These are phyloP conservation scores for Borovskyia barvae DNA, from an alignment of 208 protist genomes.

Conservation along the genomic window DNA sequence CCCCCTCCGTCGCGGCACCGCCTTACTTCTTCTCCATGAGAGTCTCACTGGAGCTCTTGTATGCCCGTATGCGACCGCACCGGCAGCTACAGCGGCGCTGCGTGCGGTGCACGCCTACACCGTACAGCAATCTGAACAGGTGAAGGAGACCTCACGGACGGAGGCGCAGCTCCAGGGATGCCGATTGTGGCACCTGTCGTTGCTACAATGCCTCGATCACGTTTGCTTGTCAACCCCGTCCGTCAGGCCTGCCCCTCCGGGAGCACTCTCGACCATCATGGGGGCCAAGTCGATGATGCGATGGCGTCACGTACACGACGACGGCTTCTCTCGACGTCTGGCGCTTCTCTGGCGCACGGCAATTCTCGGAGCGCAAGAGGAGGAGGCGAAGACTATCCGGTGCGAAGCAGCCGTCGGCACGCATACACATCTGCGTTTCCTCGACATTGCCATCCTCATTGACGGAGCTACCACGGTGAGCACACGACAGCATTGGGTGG, in stretches of 20 bases:
- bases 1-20: conserved; percentile 13
- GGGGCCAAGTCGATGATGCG: conserved; percentile 1
- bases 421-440: conserved; percentile 4
- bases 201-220: conserved; percentile 23
- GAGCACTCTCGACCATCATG: conserved; percentile 7
- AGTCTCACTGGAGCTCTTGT: neutral
- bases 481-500: conserved; percentile 33
- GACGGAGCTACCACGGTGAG: conserved; percentile 31
- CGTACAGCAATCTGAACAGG: conserved; percentile 3
- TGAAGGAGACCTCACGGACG: neutral
- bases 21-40: conserved; percentile 23
- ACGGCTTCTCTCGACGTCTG: conserved; percentile 10
- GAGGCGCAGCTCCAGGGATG: neutral
- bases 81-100: conserved; percentile 3
- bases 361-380: neutral
- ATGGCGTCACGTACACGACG: conserved; percentile 13
- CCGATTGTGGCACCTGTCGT: conserved; percentile 7
- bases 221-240: too few relatives aligned
- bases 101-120: conserved; percentile 19
- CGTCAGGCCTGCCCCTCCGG: too few relatives aligned
- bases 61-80: neutral
- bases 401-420: neutral
- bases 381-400: too few relatives aligned
- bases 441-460: conserved; percentile 32
- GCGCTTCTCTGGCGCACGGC: conserved; percentile 11